A percentile compares a stretch with the other conserved stretches of the same genome.
Conservation (phyloP, 495 filamentous ascomycete genomes). For the Neurospora tetrasperma region DNA sequence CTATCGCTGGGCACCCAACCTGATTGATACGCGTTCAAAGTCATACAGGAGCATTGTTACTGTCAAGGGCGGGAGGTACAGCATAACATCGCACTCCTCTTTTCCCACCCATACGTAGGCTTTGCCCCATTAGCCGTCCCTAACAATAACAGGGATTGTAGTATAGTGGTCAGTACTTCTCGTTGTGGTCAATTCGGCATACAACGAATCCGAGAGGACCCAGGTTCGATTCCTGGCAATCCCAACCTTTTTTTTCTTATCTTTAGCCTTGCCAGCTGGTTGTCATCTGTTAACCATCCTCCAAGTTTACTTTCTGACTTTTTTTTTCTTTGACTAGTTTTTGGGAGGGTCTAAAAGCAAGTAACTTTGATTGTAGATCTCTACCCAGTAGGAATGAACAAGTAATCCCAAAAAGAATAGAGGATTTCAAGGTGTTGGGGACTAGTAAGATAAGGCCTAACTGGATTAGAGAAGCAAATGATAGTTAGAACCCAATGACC, state of each 20-base stretch:
- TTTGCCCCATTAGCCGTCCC: too few relatives aligned
- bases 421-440: neutral
- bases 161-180: neutral
- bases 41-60: too few relatives aligned
- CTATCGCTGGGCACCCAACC: too few relatives aligned
- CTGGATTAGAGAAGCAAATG: neutral
- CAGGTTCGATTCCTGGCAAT: neutral
- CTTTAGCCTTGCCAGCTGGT: neutral
- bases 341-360: too few relatives aligned
- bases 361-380: neutral
- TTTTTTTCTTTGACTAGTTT: neutral
- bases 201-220: neutral
- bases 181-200: neutral
- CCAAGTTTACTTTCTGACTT: neutral
- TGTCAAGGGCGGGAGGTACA: neutral
- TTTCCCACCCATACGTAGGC: neutral
- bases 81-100: neutral
- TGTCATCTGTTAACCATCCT: neutral
- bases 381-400: neutral
- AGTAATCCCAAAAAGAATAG: neutral
- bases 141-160: neutral
- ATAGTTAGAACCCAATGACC: neutral
- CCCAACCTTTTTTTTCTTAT: neutral
- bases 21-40: too few relatives aligned
- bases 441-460: neutral